Base-by-base conservation (phyloP, 2,329 filamentous ascomycete genomes). In the Fusarium proliferatum region DNA sequence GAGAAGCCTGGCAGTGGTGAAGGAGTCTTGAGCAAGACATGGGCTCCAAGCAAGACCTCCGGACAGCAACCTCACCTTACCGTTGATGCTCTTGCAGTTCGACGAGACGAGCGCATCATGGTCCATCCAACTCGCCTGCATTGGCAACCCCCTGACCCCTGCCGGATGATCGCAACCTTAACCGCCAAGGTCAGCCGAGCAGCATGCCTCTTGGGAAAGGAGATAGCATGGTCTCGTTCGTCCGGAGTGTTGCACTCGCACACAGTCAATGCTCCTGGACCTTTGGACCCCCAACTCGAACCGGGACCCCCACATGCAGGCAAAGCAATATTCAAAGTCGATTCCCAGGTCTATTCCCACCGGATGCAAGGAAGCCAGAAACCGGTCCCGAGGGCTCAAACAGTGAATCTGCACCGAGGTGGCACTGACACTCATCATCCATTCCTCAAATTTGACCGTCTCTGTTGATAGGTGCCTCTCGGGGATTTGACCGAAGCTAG, bases 401-500 rank as follows among this genome's bases (percentile, higher is more conserved):
- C 36, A 51, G 39, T 64, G 63, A 59, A 56, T 56, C 33, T 45
- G 69, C 41, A 43, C 41, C 45, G 69, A 60, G 61, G 53, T 64
- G 46, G 55, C 55, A 57, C 42, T 48, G 45, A 30, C 45, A 30
- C 45, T 48, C 45, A 48, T 42, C 33, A 55, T 64, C 30, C 30
- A 30, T 30, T 42, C 48, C 66, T 55, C 55, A 21, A 49, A 39
- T 36, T 52, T 42, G 39, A 28, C 36, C 48, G 45, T 33, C 56
- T 53, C 30, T 52, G 36, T 52, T 49, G 62, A 43, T 55, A 49
- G 41, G 42, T 64, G 52, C 41, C 39, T 56, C 46, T 45, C 56
- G 26, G 52, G 52, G 60, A 52, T 68, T 63, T 71, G 71, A n/a
- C 71, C 58, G 62, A 69, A 51, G 48, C 70, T 66, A 73, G 52